Evolutionary conservation across 768 basidiomycete genomes (phyloP).

Genomic region (Boletus subcaerulescens): DNA sequence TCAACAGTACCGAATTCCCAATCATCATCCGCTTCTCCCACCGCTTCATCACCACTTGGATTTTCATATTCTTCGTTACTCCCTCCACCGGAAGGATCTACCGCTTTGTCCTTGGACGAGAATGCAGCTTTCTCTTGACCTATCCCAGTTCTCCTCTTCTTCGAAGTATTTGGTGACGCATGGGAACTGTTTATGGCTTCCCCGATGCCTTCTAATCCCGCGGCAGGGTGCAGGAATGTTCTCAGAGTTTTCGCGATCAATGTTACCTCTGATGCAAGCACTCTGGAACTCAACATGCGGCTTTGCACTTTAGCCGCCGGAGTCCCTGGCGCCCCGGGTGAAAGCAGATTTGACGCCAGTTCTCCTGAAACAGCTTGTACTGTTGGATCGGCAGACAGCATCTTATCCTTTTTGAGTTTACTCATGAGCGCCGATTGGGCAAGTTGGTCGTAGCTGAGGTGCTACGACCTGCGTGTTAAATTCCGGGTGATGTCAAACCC

Average conservation of each 20-base stretch:
- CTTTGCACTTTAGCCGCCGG: conserved; percentile 60
- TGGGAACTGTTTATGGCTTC: conserved; percentile 17
- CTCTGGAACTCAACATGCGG: conserved; percentile 73
- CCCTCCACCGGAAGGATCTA: background rate
- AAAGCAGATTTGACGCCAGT: conserved; percentile 36
- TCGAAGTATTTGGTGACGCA: conserved; percentile 3
- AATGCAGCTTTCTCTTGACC: background rate
- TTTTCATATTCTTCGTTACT: conserved; percentile 27
- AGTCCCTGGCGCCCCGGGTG: conserved; percentile 40
- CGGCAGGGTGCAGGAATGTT: conserved; percentile 35
- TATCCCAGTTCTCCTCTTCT: conserved; percentile 6
- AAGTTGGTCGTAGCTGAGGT: conserved; percentile 53
- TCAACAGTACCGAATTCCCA: conserved; percentile 45
- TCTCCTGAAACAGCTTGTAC: conserved; percentile 48
- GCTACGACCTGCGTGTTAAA: conserved; percentile 36
- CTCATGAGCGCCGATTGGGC: conserved; percentile 64
- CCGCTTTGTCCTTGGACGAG: background rate
- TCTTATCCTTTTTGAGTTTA: conserved; percentile 72
- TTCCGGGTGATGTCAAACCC: background rate
- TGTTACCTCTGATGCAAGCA: conserved; percentile 58
- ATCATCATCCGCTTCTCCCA: conserved; percentile 23
- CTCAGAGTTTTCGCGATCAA: conserved; percentile 50
- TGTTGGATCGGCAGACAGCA: conserved; percentile 48
- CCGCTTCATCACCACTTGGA: conserved; percentile 3
- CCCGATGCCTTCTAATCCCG: conserved; percentile 14